Evolutionary conservation across 495 filamentous ascomycete genomes (phyloP), one percentile per base, ranked within the genome.

Genomic region (Trichoderma gamsii): DNA sequence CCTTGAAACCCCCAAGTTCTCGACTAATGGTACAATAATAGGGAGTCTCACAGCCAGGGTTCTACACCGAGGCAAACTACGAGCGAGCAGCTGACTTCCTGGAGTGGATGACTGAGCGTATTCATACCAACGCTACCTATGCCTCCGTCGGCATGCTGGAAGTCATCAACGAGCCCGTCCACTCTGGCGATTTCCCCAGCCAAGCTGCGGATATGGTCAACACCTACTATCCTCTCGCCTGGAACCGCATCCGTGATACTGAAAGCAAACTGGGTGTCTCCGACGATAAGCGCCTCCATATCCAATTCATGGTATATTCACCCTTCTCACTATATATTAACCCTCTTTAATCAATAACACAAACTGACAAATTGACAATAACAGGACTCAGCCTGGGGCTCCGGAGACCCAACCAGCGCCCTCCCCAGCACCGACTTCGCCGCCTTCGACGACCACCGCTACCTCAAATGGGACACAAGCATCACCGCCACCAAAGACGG

Each of bases 151-250:
- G 87, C 35, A 86, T 85, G 76, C 69, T 89, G 13, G 79, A 87
- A 67, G 73, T 88, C 27, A 75, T 89, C 46, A 89, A 89, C 74
- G 86, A 89, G 77, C 87, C 87, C 4, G 69, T 81, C 4, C 77
- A 80, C 67, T 75, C 75, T 25, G 81, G 83, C 71, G 68, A 73
- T 13, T 63, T 27, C 56, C 56, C 56, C 23, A 11, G 8, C 21
- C 23, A 63, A 21, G 56, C 56, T 15, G 56, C 56, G 3, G 56
- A 63, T 23, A 63, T 73, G 70, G 63, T 74, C 8, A 68, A 69
- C 35, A 75, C 69, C 35, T 76, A 66, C 65, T 76, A 74, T 46
- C 72, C 73, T 9, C 68, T 49, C 15, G 73, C 75, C 0, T 73
- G 70, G 70, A 63, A 66, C 27, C 63, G 70, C 15, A 76, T 77